phyloP scores from a whole-genome alignment of 495 filamentous ascomycete genomes.

The Usnea hakonensis region DNA sequence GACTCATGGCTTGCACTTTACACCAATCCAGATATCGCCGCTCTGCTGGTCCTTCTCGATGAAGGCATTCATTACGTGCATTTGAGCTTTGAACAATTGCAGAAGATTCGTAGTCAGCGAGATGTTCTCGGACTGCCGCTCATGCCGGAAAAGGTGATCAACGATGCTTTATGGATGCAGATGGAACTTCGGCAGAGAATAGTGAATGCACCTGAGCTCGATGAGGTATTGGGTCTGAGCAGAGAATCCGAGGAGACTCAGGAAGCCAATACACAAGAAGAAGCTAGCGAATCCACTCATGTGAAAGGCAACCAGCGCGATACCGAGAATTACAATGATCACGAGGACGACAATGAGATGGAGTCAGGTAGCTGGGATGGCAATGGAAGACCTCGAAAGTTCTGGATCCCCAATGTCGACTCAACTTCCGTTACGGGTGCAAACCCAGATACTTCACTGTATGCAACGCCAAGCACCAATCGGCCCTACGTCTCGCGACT shows the following conservation, averaged over 20 bases:
- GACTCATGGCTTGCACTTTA: conserved; percentile 39
- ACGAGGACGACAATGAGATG: conserved; percentile 27
- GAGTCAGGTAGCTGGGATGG: conserved; percentile 45
- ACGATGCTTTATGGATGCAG: conserved; percentile 48
- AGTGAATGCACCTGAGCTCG: conserved; percentile 44
- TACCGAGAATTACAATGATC: conserved; percentile 16
- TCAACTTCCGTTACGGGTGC: conserved; percentile 53
- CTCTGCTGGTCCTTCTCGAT: conserved; percentile 49
- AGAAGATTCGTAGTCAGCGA: conserved; percentile 43
- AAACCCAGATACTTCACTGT: conserved; percentile 36
- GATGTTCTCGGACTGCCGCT: conserved; percentile 49
- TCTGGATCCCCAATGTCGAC: conserved; percentile 51
- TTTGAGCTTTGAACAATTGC: conserved; percentile 51
- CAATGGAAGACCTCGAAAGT: conserved; percentile 45
- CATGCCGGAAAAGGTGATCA: conserved; percentile 46
- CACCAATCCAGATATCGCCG: conserved; percentile 44
- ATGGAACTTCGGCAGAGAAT: conserved; percentile 50
- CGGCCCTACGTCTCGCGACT: conserved; percentile 31
- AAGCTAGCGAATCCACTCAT: conserved; percentile 18
- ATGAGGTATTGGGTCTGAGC: conserved; percentile 41
- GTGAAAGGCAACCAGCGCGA: conserved; percentile 39
- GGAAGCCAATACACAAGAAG: conserved; percentile 12
- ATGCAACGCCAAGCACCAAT: conserved; percentile 23
- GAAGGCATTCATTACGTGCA: conserved; percentile 57
- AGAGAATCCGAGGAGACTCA: conserved; percentile 24